Conservation (phyloP, 495 filamentous ascomycete species). For the Hypoxylon fuscum region DNA sequence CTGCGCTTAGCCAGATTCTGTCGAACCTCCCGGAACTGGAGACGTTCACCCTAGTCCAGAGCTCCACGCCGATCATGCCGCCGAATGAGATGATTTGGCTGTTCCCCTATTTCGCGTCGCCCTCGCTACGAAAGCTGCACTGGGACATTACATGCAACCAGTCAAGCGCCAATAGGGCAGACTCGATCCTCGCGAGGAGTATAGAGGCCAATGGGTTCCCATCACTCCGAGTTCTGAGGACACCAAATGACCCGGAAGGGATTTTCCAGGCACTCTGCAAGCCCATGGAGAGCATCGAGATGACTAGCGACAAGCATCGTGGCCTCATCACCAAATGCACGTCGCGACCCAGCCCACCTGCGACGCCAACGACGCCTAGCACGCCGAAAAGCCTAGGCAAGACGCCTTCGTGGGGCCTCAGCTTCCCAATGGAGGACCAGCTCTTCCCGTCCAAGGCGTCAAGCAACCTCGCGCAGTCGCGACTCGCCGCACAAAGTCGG, state of each 20-base stretch:
- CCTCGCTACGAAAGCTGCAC: slow-evolving; percentile 72
- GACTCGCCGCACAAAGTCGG: slow-evolving; percentile 64
- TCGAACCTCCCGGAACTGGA: slow-evolving; percentile 69
- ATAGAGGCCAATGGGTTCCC: slow-evolving; percentile 79
- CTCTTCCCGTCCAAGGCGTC: slow-evolving; percentile 47
- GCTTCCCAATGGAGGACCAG: slow-evolving; percentile 40
- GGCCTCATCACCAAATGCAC: slow-evolving; percentile 44
- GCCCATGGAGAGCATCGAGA: slow-evolving; percentile 55
- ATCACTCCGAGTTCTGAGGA: slow-evolving; percentile 69
- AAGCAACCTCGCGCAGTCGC: slow-evolving; percentile 59
- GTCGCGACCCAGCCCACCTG: slow-evolving; percentile 33
- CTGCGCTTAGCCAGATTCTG: slow-evolving; percentile 78
- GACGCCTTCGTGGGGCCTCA: slow-evolving; percentile 31
- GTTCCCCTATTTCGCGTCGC: slow-evolving; percentile 74
- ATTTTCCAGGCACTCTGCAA: slow-evolving; percentile 75
- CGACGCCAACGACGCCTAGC: slow-evolving; percentile 37
- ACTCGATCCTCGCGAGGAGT: slow-evolving; percentile 74
- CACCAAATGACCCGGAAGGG: slow-evolving; percentile 78
- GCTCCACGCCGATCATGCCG: slow-evolving; percentile 66
- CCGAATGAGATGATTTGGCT: slow-evolving; percentile 68
- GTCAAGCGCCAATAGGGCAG: slow-evolving; percentile 60
- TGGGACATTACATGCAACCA: slow-evolving; percentile 76
- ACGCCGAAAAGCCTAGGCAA: slow-evolving; percentile 42
- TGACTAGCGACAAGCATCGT: slow-evolving; percentile 48
- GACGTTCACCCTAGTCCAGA: slow-evolving; percentile 76